Conservation (phyloP, 1,139 yeast species). For the Yamadazyma jaroonii region DNA sequence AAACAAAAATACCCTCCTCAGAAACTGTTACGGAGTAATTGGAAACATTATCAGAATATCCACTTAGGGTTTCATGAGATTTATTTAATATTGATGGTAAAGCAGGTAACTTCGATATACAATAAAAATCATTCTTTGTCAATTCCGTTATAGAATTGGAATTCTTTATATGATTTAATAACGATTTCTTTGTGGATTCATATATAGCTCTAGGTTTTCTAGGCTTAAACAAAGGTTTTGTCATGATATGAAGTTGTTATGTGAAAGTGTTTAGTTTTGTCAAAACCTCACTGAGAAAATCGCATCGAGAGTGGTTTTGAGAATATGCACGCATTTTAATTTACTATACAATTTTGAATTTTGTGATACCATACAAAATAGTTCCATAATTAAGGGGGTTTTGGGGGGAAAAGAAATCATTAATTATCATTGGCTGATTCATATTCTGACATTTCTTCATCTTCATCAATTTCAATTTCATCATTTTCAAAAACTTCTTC, state of each 20-base stretch:
- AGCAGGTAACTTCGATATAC: conserved; percentile 61
- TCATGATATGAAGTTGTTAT: conserved; percentile 1
- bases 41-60: conserved; percentile 53
- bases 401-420: conserved; percentile 21
- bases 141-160: conserved; percentile 21
- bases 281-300: neutral
- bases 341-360: neutral
- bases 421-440: conserved; percentile 24
- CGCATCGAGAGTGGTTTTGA: conserved; percentile 1
- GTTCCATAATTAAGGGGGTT: conserved; percentile 8
- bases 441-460: conserved; percentile 29
- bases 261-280: neutral
- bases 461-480: conserved; percentile 37
- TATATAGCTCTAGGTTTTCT: conserved; percentile 2
- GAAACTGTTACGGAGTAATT: conserved; percentile 56
- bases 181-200: conserved; percentile 2
- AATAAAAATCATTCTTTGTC: conserved; percentile 58
- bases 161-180: neutral
- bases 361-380: conserved; percentile 13
- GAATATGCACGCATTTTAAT: conserved; percentile 2
- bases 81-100: conserved; percentile 43
- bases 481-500: conserved; percentile 46
- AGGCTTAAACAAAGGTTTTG: conserved; percentile 8
- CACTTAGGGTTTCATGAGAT: conserved; percentile 27
- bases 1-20: conserved; percentile 54